A percentile compares a stretch with the other conserved stretches of the same genome.
Evolutionary conservation across 768 basidiomycete species (phyloP).

Genomic region (Gymnopilus junonius): DNA sequence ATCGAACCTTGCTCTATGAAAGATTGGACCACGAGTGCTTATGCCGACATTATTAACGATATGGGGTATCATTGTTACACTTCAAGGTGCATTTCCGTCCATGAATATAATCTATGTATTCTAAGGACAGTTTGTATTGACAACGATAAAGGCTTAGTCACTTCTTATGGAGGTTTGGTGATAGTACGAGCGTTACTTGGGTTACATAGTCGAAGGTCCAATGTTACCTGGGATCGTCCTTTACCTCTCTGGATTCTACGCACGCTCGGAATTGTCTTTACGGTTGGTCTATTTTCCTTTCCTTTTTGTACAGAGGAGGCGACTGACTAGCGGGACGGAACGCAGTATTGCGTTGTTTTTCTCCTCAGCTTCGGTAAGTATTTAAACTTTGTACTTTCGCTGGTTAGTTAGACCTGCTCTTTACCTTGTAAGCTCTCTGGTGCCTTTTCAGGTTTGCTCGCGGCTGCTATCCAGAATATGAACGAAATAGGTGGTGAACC

Average conservation of each 20-base stretch:
- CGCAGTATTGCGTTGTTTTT: slow-evolving; percentile 45
- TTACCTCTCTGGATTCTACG: slow-evolving; percentile 42
- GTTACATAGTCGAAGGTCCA: slow-evolving; percentile 50
- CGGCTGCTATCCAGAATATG: slow-evolving; percentile 61
- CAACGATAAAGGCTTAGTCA: no score
- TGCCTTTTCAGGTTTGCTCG: slow-evolving; percentile 68
- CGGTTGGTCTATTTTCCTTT: slow-evolving; percentile 15
- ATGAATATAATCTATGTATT: no score
- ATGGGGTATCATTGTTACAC: slow-evolving; percentile 54
- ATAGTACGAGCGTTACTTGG: slow-evolving; percentile 56
- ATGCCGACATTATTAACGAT: slow-evolving; percentile 50
- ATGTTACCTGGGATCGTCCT: slow-evolving; percentile 41
- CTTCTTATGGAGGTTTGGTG: slow-evolving; percentile 47
- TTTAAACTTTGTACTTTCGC: no score
- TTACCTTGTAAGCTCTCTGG: slow-evolving; percentile 47
- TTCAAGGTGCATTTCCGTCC: no score
- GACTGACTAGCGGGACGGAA: no score
- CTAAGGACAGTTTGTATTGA: no score
- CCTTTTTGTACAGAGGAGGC: no score
- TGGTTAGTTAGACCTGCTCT: no score
- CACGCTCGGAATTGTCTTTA: slow-evolving; percentile 24
- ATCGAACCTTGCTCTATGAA: slow-evolving; percentile 45
- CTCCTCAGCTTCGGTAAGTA: slow-evolving; percentile 37
- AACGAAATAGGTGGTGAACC: slow-evolving; percentile 51
- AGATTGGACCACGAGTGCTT: slow-evolving; percentile 49